Percentiles rank a stretch among this genome's conserved stretches.
These are phyloP conservation scores for Candida sp. DNA, from an alignment of 1,139 yeast species.

Conservation along the genomic window DNA sequence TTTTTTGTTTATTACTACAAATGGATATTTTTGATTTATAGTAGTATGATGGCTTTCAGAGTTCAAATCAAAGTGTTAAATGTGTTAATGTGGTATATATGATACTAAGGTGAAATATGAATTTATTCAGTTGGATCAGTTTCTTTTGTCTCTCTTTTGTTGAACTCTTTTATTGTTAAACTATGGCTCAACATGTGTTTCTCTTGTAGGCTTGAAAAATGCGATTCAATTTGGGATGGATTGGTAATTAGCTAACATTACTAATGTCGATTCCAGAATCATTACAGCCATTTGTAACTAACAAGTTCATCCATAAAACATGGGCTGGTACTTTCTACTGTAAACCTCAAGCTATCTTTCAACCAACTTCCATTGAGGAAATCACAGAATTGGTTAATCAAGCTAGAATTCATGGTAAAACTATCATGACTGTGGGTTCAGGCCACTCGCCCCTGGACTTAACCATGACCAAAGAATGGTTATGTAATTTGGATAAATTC, in stretches of 20 bases:
- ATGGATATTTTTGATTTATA: too few relatives aligned
- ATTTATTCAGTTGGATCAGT: too few relatives aligned
- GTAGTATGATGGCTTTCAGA: too few relatives aligned
- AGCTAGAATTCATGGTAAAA: conserved; percentile 59
- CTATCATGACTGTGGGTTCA: conserved; percentile 85
- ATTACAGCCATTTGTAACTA: conserved; percentile 30
- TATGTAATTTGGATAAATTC: conserved; percentile 80
- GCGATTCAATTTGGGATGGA: not conserved
- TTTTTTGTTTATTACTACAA: too few relatives aligned
- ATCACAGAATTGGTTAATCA: conserved; percentile 59
- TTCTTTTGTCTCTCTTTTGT: too few relatives aligned
- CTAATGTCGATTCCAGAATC: conserved; percentile 24
- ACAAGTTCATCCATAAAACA: conserved; percentile 53
- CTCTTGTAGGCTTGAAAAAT: too few relatives aligned
- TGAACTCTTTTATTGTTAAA: too few relatives aligned
- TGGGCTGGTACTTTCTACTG: conserved; percentile 93
- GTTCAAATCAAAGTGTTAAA: too few relatives aligned
- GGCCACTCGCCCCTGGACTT: conserved; percentile 95
- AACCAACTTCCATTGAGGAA: conserved; percentile 66
- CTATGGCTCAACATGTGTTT: too few relatives aligned
- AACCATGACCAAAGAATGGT: conserved; percentile 88
- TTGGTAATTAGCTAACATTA: not conserved
- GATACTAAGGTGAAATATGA: too few relatives aligned
- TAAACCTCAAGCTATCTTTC: conserved; percentile 72
- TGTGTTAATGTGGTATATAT: too few relatives aligned